Percentiles rank a stretch among this genome's conserved stretches.
Evolutionary conservation across 495 filamentous ascomycete genomes (phyloP).

Genomic region (Penicillium mononematosum): DNA sequence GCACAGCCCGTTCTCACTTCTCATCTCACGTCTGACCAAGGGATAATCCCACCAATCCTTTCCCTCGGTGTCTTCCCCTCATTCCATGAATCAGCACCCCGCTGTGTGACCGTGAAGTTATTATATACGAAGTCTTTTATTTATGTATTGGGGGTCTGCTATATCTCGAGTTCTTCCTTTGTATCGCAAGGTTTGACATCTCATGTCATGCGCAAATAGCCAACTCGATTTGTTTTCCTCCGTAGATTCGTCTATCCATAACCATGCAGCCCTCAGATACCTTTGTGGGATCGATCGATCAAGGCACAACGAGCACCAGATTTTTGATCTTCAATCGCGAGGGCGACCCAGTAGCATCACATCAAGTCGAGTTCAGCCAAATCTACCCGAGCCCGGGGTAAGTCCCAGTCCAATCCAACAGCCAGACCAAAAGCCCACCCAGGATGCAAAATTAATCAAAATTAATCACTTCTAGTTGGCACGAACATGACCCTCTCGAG

Average conservation of each 20-base stretch:
- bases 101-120: slow-evolving; percentile 2
- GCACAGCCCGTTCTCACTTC: slow-evolving; percentile 3
- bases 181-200: neutral
- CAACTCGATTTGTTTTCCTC: neutral
- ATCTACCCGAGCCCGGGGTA: slow-evolving; percentile 89
- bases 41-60: slow-evolving; percentile 28
- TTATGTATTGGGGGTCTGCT: neutral
- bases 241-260: neutral
- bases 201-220: slow-evolving; percentile 4
- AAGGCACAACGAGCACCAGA: slow-evolving; percentile 89
- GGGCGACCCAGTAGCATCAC: slow-evolving; percentile 77
- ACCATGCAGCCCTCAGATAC: slow-evolving; percentile 32
- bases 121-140: neutral
- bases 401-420: slow-evolving; percentile 27
- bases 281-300: slow-evolving; percentile 78
- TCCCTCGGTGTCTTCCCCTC: neutral
- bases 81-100: slow-evolving; percentile 7
- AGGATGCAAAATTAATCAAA: slow-evolving; percentile 3
- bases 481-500: slow-evolving; percentile 85
- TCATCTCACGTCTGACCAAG: slow-evolving; percentile 11
- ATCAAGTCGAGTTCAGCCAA: slow-evolving; percentile 90
- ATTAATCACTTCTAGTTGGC: slow-evolving; percentile 62
- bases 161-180: neutral
- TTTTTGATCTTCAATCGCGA: slow-evolving; percentile 85
- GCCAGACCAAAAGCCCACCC: neutral